Conservation (phyloP, 768 basidiomycete genomes). For the Leucocoprinus birnbaumii region DNA sequence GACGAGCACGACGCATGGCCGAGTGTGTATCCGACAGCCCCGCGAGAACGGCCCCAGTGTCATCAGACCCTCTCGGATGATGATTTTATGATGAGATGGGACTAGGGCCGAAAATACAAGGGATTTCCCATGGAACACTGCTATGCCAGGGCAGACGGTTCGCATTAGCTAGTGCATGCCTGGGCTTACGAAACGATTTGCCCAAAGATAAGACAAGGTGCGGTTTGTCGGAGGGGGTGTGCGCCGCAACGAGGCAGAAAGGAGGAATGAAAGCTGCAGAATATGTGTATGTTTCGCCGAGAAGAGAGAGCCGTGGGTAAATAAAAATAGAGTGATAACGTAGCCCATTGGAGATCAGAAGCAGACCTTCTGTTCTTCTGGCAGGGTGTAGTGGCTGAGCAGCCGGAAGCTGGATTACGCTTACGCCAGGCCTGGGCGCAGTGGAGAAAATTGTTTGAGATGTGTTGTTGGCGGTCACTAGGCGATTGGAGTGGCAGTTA, state of each 20-base stretch:
- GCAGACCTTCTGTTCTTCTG: not conserved
- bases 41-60: slow-evolving; percentile 2
- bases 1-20: not conserved
- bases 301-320: not conserved
- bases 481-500: not conserved
- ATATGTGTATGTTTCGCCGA: not conserved
- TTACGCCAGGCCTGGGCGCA: not conserved
- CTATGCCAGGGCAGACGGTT: too few species aligned
- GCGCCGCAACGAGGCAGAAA: not conserved
- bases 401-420: not conserved
- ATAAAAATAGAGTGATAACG: slow-evolving; percentile 4
- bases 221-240: not conserved
- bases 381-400: too few species aligned
- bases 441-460: not conserved
- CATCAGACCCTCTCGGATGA: slow-evolving; percentile 4
- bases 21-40: not conserved
- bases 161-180: not conserved
- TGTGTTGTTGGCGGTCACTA: not conserved
- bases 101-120: slow-evolving; percentile 6
- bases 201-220: not conserved
- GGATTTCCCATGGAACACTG: not conserved
- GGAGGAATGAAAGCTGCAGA: not conserved
- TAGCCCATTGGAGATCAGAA: slow-evolving; percentile 10
- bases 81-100: not conserved
- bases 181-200: not conserved